A percentile compares a stretch with the other conserved stretches of the same genome.
phyloP scores from a whole-genome alignment of 1,284 basidiomycete genomes.

The Irpex lacteus region DNA sequence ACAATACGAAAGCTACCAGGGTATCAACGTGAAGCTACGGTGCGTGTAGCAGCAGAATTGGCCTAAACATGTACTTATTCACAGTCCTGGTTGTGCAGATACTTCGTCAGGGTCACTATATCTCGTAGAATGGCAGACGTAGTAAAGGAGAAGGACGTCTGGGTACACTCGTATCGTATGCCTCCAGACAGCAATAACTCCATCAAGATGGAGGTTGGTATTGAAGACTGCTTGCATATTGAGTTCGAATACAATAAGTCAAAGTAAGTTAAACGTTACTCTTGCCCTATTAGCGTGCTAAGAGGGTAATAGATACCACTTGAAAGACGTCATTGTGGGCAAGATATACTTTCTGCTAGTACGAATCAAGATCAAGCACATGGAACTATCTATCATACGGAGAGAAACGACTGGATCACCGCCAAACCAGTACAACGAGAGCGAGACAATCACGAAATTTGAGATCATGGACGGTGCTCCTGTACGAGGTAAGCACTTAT shows the following conservation, averaged over 20 bases:
- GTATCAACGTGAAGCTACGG: slow-evolving; percentile 97
- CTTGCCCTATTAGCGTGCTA: background rate
- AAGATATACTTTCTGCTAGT: slow-evolving; percentile 99
- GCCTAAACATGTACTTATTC: background rate
- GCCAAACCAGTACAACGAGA: slow-evolving; percentile 99
- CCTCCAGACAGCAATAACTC: slow-evolving; percentile 96
- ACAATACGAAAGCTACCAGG: slow-evolving; percentile 96
- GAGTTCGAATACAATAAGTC: slow-evolving; percentile 99
- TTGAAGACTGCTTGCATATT: slow-evolving; percentile 98
- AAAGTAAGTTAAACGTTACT: slow-evolving; percentile 58
- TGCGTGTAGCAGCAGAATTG: slow-evolving; percentile 33
- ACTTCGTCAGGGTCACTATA: slow-evolving; percentile 92
- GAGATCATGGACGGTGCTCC: slow-evolving; percentile 99
- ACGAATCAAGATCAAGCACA: slow-evolving; percentile 99
- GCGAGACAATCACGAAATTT: slow-evolving; percentile 98
- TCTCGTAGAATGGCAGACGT: slow-evolving; percentile 92
- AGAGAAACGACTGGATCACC: slow-evolving; percentile 95
- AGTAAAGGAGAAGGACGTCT: slow-evolving; percentile 88
- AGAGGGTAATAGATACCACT: slow-evolving; percentile 74
- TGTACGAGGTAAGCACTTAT: slow-evolving; percentile 66
- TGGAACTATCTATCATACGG: slow-evolving; percentile 98
- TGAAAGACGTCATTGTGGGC: slow-evolving; percentile 99
- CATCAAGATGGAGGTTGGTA: slow-evolving; percentile 99
- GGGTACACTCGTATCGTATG: slow-evolving; percentile 99
- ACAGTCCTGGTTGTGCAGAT: slow-evolving; percentile 45